Conservation (phyloP, 495 filamentous ascomycete genomes). For the Aspergillus steynii region DNA sequence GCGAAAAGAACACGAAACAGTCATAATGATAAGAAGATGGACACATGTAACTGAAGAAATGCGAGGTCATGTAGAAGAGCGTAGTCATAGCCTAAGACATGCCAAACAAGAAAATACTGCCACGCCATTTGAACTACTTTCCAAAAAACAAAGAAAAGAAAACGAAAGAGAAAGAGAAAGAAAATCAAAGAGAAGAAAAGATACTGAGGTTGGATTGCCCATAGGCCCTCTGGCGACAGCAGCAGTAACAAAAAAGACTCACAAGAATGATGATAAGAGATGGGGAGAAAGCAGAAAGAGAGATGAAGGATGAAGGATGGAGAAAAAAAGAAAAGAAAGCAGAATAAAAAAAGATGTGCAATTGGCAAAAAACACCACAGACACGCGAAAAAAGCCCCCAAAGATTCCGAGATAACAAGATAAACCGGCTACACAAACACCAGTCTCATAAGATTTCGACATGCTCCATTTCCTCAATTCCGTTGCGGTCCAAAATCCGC, state of each 20-base stretch:
- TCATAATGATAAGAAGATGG: constrained; percentile 1
- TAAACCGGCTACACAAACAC: constrained; percentile 45
- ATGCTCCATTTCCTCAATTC: constrained; percentile 48
- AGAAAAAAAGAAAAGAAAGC: constrained; percentile 17
- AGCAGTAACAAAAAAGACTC: constrained; percentile 22
- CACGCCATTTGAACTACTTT: constrained; percentile 29
- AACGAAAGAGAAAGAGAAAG: constrained; percentile 14
- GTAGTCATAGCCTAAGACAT: constrained; percentile 3
- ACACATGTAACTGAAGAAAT: constrained; percentile 4
- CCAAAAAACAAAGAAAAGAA: constrained; percentile 27
- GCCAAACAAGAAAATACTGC: constrained; percentile 15
- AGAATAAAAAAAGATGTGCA: constrained; percentile 22
- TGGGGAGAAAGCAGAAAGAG: constrained; percentile 13
- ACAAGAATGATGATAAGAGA: constrained; percentile 14
- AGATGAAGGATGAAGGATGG: constrained; percentile 20
- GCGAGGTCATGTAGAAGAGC: neutral
- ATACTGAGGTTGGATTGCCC: constrained; percentile 19
- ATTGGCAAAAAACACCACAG: constrained; percentile 25
- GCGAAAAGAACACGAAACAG: constrained; percentile 5
- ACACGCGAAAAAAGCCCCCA: constrained; percentile 32
- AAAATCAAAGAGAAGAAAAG: constrained; percentile 12
- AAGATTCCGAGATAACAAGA: constrained; percentile 47
- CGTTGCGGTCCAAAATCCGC: constrained; percentile 62
- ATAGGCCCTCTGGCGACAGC: constrained; percentile 16
- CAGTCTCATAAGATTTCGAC: constrained; percentile 41